Evolutionary conservation across 1,284 basidiomycete genomes (phyloP), one percentile per base, ranked within the genome.

Genomic region (Ceratobasidium sp.): DNA sequence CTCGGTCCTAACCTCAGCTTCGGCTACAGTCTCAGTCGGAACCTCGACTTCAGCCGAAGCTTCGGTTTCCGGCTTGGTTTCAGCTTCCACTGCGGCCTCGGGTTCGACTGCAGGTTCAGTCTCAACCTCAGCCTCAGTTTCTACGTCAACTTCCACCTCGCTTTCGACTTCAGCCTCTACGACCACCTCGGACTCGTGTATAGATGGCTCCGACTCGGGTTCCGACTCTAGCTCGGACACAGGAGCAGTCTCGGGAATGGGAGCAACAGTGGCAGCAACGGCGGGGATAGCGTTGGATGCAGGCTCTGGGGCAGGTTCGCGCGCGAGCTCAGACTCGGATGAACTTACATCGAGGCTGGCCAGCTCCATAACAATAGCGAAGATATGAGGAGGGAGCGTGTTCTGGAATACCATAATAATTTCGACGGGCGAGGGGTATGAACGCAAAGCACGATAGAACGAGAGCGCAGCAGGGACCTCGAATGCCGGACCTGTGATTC

Each of bases 341-440:
- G 83, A 81, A 92, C 92, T 94, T 84, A 96, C 94, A 84, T 96
- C 94, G 84, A 94, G 83, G 78, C 92, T 91, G 79, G 92, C 92
- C 83, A 98, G 85, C 80, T 96, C 89, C 88, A 98, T 91, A 77
- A 99, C 88, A 77, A 97, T 85, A 88, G 93, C 91, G 84, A 98
- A 96, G 75, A 98, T 88, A 61, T 92, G 89, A 72, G 89, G 88
- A 13, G 95, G 94, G 58, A 97, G 89, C 56, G 95, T 96, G 84
- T 94, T 93, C 84, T 98, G 91, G 82, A 98, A 98, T 80, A 98
- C 94, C 81, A 90, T 88, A 79, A 97, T 91, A 77, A 98, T 88
- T 82, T 98, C 96, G 56, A 95, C 89, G 11, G 95, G 95, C 62
- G 92, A 89, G 74, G 96, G 97, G 85, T 98, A 99, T 58, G 98